Percentiles rank a stretch among this genome's conserved stretches.
Evolutionary conservation across 164 flowering plant genomes (phyloP).

Genomic region (Sextonia rubra): DNA sequence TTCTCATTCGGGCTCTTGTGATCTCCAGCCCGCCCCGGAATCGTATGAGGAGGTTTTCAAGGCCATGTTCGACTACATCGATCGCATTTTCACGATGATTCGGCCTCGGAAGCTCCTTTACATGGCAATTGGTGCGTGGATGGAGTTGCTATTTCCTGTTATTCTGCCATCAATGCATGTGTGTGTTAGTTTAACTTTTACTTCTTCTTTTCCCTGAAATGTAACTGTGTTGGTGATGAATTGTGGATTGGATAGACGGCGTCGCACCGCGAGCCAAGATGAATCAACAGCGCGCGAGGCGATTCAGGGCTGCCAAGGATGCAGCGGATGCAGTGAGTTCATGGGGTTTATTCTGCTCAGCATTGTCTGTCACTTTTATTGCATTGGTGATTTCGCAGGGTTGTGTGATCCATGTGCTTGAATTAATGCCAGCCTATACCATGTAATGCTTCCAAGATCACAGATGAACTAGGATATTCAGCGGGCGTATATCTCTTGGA

Average conservation of each 20-base stretch:
- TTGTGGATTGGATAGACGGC: constrained; percentile 33
- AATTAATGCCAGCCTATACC: no score
- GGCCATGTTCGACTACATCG: constrained; percentile 39
- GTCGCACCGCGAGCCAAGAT: constrained; percentile 54
- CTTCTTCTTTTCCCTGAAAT: neutral
- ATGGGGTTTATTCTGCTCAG: no score
- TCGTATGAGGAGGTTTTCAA: constrained; percentile 42
- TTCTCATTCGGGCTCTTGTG: neutral
- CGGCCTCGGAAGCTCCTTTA: constrained; percentile 47
- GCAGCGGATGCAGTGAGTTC: constrained; percentile 17
- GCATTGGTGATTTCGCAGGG: no score
- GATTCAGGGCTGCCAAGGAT: constrained; percentile 47
- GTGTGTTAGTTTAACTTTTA: neutral
- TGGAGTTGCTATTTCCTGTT: neutral
- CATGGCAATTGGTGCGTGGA: constrained; percentile 47
- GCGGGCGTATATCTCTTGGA: no score
- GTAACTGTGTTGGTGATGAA: neutral
- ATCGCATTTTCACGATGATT: constrained; percentile 32
- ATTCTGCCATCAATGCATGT: neutral
- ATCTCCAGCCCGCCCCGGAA: constrained; percentile 24
- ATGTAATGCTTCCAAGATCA: no score
- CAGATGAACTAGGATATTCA: no score
- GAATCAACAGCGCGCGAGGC: constrained; percentile 51
- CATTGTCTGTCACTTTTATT: no score
- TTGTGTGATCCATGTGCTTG: no score